Evolutionary conservation across 2,329 filamentous ascomycete genomes (phyloP).

Genomic region (Dactylonectria macrodidyma): DNA sequence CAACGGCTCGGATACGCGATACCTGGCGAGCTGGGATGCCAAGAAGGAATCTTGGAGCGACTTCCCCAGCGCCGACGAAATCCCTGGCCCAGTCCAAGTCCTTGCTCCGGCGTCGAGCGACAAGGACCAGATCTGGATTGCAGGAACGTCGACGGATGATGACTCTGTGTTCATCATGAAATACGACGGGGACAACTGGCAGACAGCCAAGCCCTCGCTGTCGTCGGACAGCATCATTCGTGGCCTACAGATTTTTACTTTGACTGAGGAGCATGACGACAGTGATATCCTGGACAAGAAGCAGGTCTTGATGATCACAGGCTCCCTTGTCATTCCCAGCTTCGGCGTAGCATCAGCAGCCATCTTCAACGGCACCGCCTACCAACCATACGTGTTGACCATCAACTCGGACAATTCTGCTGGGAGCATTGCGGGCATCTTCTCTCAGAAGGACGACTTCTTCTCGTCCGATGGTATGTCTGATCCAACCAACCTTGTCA

Average conservation of each 20-base stretch:
- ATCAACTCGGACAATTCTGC: slow-evolving; percentile 74
- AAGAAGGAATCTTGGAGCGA: slow-evolving; percentile 76
- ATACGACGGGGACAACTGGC: slow-evolving; percentile 82
- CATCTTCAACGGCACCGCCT: slow-evolving; percentile 86
- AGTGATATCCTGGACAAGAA: slow-evolving; percentile 75
- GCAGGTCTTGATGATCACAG: slow-evolving; percentile 87
- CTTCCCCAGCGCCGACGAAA: slow-evolving; percentile 72
- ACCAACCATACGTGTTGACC: slow-evolving; percentile 86
- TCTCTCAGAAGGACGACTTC: slow-evolving; percentile 85
- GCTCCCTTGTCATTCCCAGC: slow-evolving; percentile 80
- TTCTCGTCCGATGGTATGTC: slow-evolving; percentile 76
- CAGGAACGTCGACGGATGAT: slow-evolving; percentile 76
- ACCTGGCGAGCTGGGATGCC: slow-evolving; percentile 81
- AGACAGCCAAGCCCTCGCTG: slow-evolving; percentile 74
- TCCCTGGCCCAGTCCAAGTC: slow-evolving; percentile 86
- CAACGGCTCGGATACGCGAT: slow-evolving; percentile 72
- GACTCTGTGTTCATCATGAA: slow-evolving; percentile 85
- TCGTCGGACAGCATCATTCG: slow-evolving; percentile 77
- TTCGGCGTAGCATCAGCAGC: slow-evolving; percentile 90
- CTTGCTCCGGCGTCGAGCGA: slow-evolving; percentile 82
- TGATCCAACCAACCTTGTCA: neutral
- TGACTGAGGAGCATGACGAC: slow-evolving; percentile 77
- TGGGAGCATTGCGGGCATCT: slow-evolving; percentile 85
- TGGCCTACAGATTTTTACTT: slow-evolving; percentile 84
- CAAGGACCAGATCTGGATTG: slow-evolving; percentile 84